phyloP scores from a whole-genome alignment of 208 protist genomes.

The Strigomonas culicis region DNA sequence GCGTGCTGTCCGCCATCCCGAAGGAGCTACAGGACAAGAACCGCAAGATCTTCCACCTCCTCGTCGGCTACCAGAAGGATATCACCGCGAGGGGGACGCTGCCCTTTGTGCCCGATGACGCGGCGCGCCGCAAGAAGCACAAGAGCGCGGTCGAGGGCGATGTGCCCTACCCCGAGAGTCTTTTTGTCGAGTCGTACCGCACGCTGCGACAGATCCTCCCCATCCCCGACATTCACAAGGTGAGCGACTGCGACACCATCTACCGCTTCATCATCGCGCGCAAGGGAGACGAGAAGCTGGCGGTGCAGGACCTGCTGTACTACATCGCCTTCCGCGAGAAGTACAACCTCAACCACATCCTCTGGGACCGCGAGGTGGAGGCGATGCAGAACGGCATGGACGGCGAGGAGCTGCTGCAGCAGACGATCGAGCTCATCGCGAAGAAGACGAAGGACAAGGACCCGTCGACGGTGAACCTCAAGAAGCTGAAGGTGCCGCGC shows the following conservation, averaged over 20 bases:
- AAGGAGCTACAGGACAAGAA: conserved; percentile 32
- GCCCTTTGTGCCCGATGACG: conserved; percentile 17
- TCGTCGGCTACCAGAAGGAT: conserved; percentile 33
- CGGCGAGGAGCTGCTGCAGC: conserved; percentile 37
- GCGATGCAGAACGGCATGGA: conserved; percentile 42
- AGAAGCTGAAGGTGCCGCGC: conserved; percentile 30
- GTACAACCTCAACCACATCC: conserved; percentile 41
- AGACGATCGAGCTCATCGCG: conserved; percentile 29
- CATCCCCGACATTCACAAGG: conserved; percentile 53
- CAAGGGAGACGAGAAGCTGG: conserved; percentile 27
- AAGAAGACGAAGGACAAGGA: conserved; percentile 13
- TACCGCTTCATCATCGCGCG: conserved; percentile 60
- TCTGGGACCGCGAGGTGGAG: conserved; percentile 47
- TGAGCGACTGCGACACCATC: conserved; percentile 53
- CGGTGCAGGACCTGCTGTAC: conserved; percentile 31
- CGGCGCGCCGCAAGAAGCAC: conserved; percentile 21
- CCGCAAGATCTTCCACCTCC: conserved; percentile 28
- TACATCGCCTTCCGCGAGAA: conserved; percentile 58
- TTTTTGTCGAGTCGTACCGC: conserved; percentile 22
- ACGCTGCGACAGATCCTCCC: conserved; percentile 41
- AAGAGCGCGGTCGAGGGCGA: conserved; percentile 11
- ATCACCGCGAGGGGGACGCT: conserved; percentile 20
- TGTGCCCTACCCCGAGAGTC: conserved; percentile 33
- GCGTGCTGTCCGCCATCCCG: conserved; percentile 22
- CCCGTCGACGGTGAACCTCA: not conserved